These are phyloP conservation scores for Aotearoamyces nothofagi DNA, from an alignment of 2,329 filamentous ascomycete species.

Conservation along the genomic window DNA sequence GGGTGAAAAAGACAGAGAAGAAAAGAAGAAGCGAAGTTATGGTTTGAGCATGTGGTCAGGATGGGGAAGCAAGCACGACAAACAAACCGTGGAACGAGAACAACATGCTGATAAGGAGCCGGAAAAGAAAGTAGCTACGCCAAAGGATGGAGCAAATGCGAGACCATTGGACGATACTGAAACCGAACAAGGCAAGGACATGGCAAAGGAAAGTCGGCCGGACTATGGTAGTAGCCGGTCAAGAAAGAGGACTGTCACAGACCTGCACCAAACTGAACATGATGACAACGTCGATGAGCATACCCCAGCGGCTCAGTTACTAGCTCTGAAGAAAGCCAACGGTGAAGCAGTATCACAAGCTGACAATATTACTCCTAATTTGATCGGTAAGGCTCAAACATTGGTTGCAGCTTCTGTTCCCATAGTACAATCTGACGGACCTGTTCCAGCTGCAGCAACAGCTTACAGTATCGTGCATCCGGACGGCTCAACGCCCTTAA, in stretches of 20 bases:
- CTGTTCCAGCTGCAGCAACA: background rate
- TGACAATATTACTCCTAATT: slow-evolving; percentile 8
- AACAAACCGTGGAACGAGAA: slow-evolving; percentile 50
- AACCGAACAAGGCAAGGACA: slow-evolving; percentile 6
- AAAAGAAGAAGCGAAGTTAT: slow-evolving; percentile 48
- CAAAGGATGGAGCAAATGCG: slow-evolving; percentile 27
- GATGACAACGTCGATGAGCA: slow-evolving; percentile 20
- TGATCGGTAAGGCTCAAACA: slow-evolving; percentile 4
- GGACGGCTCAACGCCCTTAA: background rate
- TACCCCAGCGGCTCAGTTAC: slow-evolving; percentile 27
- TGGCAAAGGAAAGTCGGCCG: slow-evolving; percentile 5
- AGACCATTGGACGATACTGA: slow-evolving; percentile 12
- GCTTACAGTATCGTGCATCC: slow-evolving; percentile 1
- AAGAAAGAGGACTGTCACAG: slow-evolving; percentile 29
- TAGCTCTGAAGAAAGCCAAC: slow-evolving; percentile 25
- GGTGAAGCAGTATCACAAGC: slow-evolving; percentile 16
- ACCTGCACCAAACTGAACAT: slow-evolving; percentile 32
- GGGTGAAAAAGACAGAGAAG: slow-evolving; percentile 29
- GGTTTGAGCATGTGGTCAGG: slow-evolving; percentile 72
- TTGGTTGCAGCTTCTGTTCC: no score
- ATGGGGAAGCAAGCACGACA: slow-evolving; percentile 83
- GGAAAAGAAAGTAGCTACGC: slow-evolving; percentile 19
- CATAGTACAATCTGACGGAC: no score
- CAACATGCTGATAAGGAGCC: slow-evolving; percentile 29
- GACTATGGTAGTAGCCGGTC: slow-evolving; percentile 24